Evolutionary conservation across 2,329 filamentous ascomycete genomes (phyloP), one percentile per base, ranked within the genome.

Genomic region (Ceratocystis alfenasii): DNA sequence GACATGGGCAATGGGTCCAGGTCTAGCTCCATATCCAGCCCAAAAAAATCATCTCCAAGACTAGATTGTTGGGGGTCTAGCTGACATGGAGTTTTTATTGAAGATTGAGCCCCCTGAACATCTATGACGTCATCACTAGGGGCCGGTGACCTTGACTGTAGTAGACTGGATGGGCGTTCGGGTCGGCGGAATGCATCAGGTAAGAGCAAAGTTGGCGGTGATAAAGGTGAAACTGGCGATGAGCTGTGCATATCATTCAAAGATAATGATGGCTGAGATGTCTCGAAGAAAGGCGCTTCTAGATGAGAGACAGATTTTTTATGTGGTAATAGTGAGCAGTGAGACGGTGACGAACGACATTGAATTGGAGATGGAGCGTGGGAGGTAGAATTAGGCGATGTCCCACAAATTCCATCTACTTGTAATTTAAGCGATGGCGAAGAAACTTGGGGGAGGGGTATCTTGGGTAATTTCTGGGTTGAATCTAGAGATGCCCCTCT

Each of bases 181-280:
- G 28, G 55, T 10, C 61, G 61, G 15, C 61, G 41, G 30, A 63
- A 50, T 22, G 61, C 44, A 6, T 63, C 44, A 7, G 45, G 44
- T 15, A 41, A 41, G n/a, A 63, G 61, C 20, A 20, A 17, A 15
- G 44, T 63, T 2, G 61, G 44, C 3, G 61, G 30, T 10, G 61
- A 63, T 8, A 63, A 50, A 6, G 15, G 25, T 5, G 61, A 33
- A 45, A 15, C 20, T 45, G 61, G 44, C 7, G 61, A 25, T 6
- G 61, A 63, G 28, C n/a, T 10, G 20, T 22, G 6, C 3, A 36
- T 10, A n/a, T 59, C 28, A 17, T 59, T 28, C 8, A 30, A 36
- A 59, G 55, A 30, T 30, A 59, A 15, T 59, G 28, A 30, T 8
- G 55, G 22, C 55, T 59, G 55, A n/a, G 55, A 30, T 20, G 33